Evolutionary conservation across 1,284 basidiomycete species (phyloP).

Genomic region (Leccinum griseonigrum): DNA sequence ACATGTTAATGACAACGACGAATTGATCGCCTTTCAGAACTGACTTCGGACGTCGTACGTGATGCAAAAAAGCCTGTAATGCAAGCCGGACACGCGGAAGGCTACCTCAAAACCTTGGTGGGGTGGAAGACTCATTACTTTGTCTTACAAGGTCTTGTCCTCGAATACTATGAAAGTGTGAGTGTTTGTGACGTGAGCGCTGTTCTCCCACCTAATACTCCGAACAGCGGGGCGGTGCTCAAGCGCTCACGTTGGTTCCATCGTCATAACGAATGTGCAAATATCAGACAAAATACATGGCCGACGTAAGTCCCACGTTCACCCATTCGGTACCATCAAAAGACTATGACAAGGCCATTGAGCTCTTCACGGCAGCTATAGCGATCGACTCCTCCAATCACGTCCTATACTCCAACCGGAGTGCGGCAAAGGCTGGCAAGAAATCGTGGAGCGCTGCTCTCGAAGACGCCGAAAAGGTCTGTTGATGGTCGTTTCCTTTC

Average conservation of each 20-base stretch:
- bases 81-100: slow-evolving; percentile 88
- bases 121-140: slow-evolving; percentile 97
- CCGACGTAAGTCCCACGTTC: slow-evolving; percentile 28
- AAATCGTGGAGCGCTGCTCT: slow-evolving; percentile 78
- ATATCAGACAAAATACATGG: slow-evolving; percentile 42
- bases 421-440: slow-evolving; percentile 86
- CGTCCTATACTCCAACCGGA: slow-evolving; percentile 92
- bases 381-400: slow-evolving; percentile 80
- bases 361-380: slow-evolving; percentile 86
- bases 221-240: slow-evolving; percentile 75
- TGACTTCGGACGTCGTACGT: slow-evolving; percentile 85
- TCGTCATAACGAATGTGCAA: slow-evolving; percentile 83
- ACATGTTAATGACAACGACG: slow-evolving; percentile 74
- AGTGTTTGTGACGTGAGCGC: slow-evolving; percentile 35
- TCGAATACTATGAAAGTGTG: slow-evolving; percentile 95
- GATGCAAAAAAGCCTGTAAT: slow-evolving; percentile 71
- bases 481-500: slow-evolving; percentile 21
- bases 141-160: slow-evolving; percentile 79
- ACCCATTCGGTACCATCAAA: slow-evolving; percentile 45
- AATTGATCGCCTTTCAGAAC: slow-evolving; percentile 79
- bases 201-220: slow-evolving; percentile 16
- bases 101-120: slow-evolving; percentile 95
- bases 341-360: slow-evolving; percentile 87
- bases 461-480: slow-evolving; percentile 87
- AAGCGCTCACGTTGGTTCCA: slow-evolving; percentile 75